Evolutionary conservation across 371 early-diverging fungal genomes (phyloP).

Genomic region (Mucor indicus): DNA sequence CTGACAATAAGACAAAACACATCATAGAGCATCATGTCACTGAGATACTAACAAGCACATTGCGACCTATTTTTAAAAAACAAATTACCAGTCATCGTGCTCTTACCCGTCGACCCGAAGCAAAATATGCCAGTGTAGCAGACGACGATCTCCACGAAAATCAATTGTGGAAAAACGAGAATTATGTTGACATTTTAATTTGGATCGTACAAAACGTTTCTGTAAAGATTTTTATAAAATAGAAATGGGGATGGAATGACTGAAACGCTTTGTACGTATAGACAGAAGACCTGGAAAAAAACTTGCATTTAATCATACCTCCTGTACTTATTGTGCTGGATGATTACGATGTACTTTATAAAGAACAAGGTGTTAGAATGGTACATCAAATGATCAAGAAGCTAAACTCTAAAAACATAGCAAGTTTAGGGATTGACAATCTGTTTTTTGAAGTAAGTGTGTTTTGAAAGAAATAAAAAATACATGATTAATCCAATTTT

Average conservation of each 20-base stretch:
- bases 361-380: conserved; percentile 23
- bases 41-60: conserved; percentile 10
- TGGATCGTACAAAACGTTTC: conserved; percentile 22
- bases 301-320: conserved; percentile 24
- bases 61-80: conserved; percentile 19
- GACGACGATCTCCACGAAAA: conserved; percentile 22
- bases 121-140: conserved; percentile 18
- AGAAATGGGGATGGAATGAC: not conserved
- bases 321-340: conserved; percentile 33
- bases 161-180: conserved; percentile 27
- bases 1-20: conserved; percentile 11
- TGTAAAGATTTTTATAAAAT: conserved; percentile 12
- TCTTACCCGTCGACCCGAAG: conserved; percentile 7
- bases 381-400: conserved; percentile 24
- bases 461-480: not conserved
- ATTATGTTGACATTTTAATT: conserved; percentile 15
- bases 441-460: conserved; percentile 33
- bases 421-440: conserved; percentile 21
- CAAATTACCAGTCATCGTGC: conserved; percentile 13
- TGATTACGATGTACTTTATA: conserved; percentile 32
- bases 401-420: conserved; percentile 11
- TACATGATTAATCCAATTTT: not conserved
- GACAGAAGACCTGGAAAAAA: conserved; percentile 12
- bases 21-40: conserved; percentile 9
- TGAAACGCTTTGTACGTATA: not conserved